These are phyloP conservation scores for Setaria viridis DNA, from an alignment of 202 grass and related monocot species.

Conservation along the genomic window DNA sequence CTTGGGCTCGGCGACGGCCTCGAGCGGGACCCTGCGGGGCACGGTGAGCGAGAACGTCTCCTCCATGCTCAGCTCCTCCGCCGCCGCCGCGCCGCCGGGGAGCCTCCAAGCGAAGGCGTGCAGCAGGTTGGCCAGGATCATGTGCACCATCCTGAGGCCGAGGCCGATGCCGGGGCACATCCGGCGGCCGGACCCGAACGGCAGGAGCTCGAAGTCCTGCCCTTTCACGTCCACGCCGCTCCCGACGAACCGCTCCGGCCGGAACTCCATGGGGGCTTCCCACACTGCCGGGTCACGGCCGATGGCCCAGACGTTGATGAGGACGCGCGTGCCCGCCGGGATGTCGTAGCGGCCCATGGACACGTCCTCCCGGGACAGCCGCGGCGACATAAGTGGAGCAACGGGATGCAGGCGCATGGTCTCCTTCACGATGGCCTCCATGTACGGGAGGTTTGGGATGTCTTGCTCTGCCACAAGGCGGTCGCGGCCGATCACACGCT, in stretches of 20 bases:
- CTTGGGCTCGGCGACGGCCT: background rate
- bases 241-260: constrained; percentile 55
- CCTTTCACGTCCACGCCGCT: constrained; percentile 34
- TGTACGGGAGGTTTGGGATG: background rate
- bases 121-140: background rate
- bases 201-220: constrained; percentile 11
- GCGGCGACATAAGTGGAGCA: background rate
- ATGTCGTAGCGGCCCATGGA: background rate
- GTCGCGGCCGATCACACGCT: background rate
- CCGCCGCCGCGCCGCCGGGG: background rate
- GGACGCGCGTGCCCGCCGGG: constrained; percentile 6
- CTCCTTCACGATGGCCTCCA: constrained; percentile 31
- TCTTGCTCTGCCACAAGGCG: constrained; percentile 1
- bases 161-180: background rate
- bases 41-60: background rate
- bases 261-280: constrained; percentile 60
- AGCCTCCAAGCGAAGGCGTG: constrained; percentile 14
- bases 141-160: background rate
- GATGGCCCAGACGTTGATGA: constrained; percentile 21
- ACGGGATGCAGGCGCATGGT: constrained; percentile 16
- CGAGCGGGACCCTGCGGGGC: background rate
- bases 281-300: constrained; percentile 36
- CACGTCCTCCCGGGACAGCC: constrained; percentile 8
- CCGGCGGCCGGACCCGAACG: constrained; percentile 28
- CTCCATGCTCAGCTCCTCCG: constrained; percentile 3